A percentile compares a stretch with the other conserved stretches of the same genome.
These are phyloP conservation scores for Sistotremastrum suecicum DNA, from an alignment of 768 basidiomycete genomes.

Conservation along the genomic window DNA sequence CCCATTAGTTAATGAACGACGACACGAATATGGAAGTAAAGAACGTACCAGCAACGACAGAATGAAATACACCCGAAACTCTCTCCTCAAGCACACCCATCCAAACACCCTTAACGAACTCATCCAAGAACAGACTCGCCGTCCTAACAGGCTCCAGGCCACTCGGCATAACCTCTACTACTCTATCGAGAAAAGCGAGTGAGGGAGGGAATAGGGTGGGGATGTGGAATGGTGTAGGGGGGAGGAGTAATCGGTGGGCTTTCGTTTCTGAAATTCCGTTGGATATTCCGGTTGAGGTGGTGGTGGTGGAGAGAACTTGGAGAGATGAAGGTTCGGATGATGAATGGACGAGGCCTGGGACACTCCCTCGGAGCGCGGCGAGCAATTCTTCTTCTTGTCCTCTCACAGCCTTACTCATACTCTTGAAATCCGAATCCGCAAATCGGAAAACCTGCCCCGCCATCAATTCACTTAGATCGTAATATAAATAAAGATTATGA, in stretches of 20 bases:
- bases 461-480: no score
- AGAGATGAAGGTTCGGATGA: slow-evolving; percentile 35
- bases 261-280: slow-evolving; percentile 67
- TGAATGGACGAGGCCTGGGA: slow-evolving; percentile 82
- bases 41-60: slow-evolving; percentile 57
- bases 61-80: slow-evolving; percentile 74
- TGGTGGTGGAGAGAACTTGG: slow-evolving; percentile 32
- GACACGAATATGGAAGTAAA: slow-evolving; percentile 1
- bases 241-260: slow-evolving; percentile 74
- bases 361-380: slow-evolving; percentile 71
- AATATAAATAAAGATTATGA: no score
- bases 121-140: slow-evolving; percentile 67
- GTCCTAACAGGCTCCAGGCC: slow-evolving; percentile 51
- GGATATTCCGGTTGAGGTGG: slow-evolving; percentile 49
- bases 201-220: slow-evolving; percentile 92
- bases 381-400: slow-evolving; percentile 77
- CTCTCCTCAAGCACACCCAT: slow-evolving; percentile 93
- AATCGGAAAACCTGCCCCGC: slow-evolving; percentile 89
- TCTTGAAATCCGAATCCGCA: slow-evolving; percentile 73
- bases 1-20: neutral
- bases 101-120: slow-evolving; percentile 87
- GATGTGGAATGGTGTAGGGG: slow-evolving; percentile 90
- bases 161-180: slow-evolving; percentile 58
- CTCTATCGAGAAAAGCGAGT: slow-evolving; percentile 63
- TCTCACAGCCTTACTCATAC: slow-evolving; percentile 50